Base-by-base conservation (phyloP, 352 stramenopile genomes). In the Phytophthora hybrid region DNA sequence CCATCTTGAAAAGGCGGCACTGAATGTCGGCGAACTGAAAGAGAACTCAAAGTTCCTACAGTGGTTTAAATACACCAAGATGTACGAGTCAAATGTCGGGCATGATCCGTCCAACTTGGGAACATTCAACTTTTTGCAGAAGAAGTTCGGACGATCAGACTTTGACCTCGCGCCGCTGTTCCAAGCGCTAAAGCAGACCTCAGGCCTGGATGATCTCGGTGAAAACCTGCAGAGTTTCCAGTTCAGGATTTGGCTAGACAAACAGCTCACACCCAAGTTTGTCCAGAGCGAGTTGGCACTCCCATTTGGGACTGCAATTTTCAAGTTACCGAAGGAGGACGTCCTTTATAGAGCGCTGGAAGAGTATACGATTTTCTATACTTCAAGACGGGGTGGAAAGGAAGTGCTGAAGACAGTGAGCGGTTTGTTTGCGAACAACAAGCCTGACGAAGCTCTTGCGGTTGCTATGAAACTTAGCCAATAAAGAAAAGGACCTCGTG, bases 11-110 rank as follows among this genome's bases (percentile, higher is more conserved):
- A 8, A 4, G 5, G 46, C 46, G 1, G 26, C 2, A 2, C 8
- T 53, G 9, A 23, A 23, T 16, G 21, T 4, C 13, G 9, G n/a
- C 51, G 31, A 16, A 54, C 51, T 56, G 19, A 2, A 34, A 34
- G 51, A 56, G 4, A 56, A 34, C 51, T 34, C 51, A 4, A 34
- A 56, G 21, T 34, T 56, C 21, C 51, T 56, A 21, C 51, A 56
- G 23, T 56, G 23, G 19, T 56, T 56, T 4, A 56, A 21, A n/a
- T 56, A 56, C 21, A 34, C 21, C 18, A 10, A 34, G 13, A 18
- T 19, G 21, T 56, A 56, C 18, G 8, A 11, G 51, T 4, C 51
- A n/a, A 8, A 2, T 6, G 18, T 19, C 7, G 2, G 9, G 51
- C 6, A 21, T 13, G 23, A 53, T 26, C 23, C 23, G 23, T 26